A percentile compares a stretch with the other conserved stretches of the same genome.
Evolutionary conservation across 768 basidiomycete genomes (phyloP).

Genomic region (Termitomyces sp.): DNA sequence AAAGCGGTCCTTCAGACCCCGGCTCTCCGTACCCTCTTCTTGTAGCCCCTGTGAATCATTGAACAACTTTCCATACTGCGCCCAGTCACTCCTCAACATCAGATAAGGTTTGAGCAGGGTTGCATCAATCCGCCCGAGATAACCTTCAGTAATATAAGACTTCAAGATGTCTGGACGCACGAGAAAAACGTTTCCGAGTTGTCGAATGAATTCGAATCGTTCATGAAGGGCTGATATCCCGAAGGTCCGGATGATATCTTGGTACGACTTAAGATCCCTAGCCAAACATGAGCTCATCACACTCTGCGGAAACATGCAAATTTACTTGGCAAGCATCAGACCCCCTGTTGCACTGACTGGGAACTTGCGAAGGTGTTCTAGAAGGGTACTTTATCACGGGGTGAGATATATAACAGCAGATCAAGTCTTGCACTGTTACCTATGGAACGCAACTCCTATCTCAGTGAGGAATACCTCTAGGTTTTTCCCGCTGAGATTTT

Average conservation of each 20-base stretch:
- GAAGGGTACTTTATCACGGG: constrained; percentile 54
- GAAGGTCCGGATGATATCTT: constrained; percentile 84
- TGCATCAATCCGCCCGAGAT: constrained; percentile 88
- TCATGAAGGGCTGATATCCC: constrained; percentile 80
- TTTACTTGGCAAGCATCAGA: constrained; percentile 95
- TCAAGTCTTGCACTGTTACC: constrained; percentile 33
- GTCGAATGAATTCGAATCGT: constrained; percentile 96
- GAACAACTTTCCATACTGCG: constrained; percentile 77
- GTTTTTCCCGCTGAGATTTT: constrained; percentile 88
- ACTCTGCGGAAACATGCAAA: constrained; percentile 4
- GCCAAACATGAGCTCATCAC: background rate
- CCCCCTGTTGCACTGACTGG: constrained; percentile 96
- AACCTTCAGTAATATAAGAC: constrained; percentile 92
- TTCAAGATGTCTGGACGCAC: constrained; percentile 93
- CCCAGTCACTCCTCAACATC: constrained; percentile 87
- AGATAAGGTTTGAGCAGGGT: constrained; percentile 87
- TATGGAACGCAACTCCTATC: constrained; percentile 91
- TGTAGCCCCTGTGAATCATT: constrained; percentile 47
- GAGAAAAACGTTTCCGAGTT: constrained; percentile 95
- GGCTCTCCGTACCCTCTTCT: constrained; percentile 36
- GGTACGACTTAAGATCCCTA: constrained; percentile 95
- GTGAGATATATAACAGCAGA: background rate
- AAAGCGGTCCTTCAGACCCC: constrained; percentile 58
- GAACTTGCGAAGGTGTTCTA: constrained; percentile 95
- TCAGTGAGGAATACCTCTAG: constrained; percentile 89